Base-by-base conservation (phyloP, 139 green algal genomes). In the Spirogloea muscicola region DNA sequence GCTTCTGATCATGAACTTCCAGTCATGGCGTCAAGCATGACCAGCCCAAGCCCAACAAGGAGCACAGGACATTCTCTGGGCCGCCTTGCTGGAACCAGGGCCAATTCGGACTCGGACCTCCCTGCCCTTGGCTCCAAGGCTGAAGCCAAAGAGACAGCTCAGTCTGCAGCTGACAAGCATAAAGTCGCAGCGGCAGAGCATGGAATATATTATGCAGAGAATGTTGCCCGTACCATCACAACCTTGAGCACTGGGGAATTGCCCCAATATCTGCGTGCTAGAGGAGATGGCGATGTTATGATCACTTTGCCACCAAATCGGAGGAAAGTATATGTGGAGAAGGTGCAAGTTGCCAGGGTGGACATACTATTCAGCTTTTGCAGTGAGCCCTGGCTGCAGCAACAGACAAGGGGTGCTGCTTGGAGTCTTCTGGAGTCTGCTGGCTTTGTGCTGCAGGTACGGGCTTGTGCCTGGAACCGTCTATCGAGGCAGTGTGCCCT, bases 311-410 rank as follows among this genome's bases (percentile, higher is more conserved):
- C 46, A 21, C 46, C 21, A 55, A 55, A 55, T 31, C n/a, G 21
- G 21, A 21, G 46, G 46, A 55, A 55, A 55, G n/a, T 21, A 21
- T 55, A 55, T 55, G 46, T 31, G n/a, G 21, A 55, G 21, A 21
- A 21, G 21, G 21, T 55, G n/a, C 21, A 55, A 55, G n/a, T 31
- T 31, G n/a, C 46, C 21, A 55, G n/a, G n/a, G n/a, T 55, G 10
- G 29, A 16, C 10, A 10, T 64, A 16, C 36, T 27, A 10, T 64
- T 64, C 59, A 81, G 66, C 29, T 81, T 81, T 58, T 67, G 25
- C 25, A 81, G 73, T 75, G 73, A 67, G 37, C 73, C 73, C 7
- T 81, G 73, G 73, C 29, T 81, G 3, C 18, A 67, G 16, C 29
- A 72, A 1, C 29, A 81, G 44, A 79, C 13, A 42, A n/a, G 73